These are phyloP conservation scores for Betula pendula DNA, from an alignment of 306 rosid genomes.

Conservation along the genomic window DNA sequence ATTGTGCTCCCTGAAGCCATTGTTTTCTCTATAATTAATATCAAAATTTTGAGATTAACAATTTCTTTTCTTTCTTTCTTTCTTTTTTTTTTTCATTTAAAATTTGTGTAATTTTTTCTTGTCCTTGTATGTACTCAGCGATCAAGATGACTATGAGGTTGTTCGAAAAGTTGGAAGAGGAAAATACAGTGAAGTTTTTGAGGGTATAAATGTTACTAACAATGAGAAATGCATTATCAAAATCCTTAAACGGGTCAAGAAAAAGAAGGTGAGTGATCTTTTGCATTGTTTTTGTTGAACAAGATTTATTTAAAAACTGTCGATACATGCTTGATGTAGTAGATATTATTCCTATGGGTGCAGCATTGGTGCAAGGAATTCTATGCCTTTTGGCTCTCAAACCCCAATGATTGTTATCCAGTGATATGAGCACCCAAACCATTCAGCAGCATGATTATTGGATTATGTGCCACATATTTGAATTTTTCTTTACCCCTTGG, in stretches of 20 bases:
- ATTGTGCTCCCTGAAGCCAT: neutral
- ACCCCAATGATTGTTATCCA: neutral
- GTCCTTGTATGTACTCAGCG: constrained; percentile 39
- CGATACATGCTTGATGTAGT: neutral
- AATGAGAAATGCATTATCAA: constrained; percentile 87
- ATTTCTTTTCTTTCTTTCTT: too few relatives aligned
- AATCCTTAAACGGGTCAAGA: constrained; percentile 98
- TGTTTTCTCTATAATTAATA: neutral
- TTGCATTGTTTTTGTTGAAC: neutral
- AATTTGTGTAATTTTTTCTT: neutral
- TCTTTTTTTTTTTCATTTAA: neutral
- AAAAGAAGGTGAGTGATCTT: constrained; percentile 68
- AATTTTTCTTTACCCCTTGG: neutral
- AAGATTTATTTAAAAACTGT: neutral
- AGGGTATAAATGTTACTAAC: constrained; percentile 81
- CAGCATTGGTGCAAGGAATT: neutral
- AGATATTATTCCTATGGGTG: neutral
- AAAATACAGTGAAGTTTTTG: constrained; percentile 96
- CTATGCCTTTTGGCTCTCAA: neutral
- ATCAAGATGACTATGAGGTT: constrained; percentile 96
- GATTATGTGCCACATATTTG: neutral
- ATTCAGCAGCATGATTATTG: neutral
- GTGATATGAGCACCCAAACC: neutral
- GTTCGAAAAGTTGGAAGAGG: constrained; percentile 98
- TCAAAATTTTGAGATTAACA: neutral